These are phyloP conservation scores for Amanita brunnescens DNA, from an alignment of 768 basidiomycete genomes.

Conservation along the genomic window DNA sequence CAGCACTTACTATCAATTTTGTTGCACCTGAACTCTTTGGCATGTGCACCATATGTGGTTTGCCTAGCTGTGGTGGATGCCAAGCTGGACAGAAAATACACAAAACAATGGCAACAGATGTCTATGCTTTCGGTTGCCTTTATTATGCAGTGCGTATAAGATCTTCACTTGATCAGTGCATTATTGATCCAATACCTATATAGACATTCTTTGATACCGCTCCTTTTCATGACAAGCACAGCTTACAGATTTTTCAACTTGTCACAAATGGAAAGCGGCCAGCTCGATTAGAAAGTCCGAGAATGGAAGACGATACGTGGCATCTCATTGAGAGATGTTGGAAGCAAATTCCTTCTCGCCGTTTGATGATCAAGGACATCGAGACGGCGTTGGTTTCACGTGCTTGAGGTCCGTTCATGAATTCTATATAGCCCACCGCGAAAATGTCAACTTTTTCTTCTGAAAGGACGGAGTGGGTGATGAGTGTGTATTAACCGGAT, in stretches of 20 bases:
- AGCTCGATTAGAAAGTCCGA: not conserved
- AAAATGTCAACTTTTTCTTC: no score
- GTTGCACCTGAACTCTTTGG: not conserved
- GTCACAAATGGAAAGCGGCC: not conserved
- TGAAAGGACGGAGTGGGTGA: no score
- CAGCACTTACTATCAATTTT: not conserved
- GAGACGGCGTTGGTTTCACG: not conserved
- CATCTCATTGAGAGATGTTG: not conserved
- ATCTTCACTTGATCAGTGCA: not conserved
- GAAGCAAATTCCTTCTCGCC: not conserved
- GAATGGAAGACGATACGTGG: not conserved
- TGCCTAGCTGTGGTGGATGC: no score
- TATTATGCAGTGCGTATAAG: not conserved
- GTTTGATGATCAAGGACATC: not conserved
- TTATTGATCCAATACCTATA: not conserved
- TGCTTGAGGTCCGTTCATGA: no score
- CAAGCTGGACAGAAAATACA: no score
- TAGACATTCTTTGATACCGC: not conserved
- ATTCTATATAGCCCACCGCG: no score
- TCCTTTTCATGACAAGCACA: not conserved
- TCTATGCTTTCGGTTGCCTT: slow-evolving; percentile 1
- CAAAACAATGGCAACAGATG: not conserved
- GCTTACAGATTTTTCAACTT: not conserved
- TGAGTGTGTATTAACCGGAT: no score
- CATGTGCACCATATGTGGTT: not conserved